phyloP scores from a whole-genome alignment of 495 filamentous ascomycete genomes.

The Hypoxylon lenormandii region DNA sequence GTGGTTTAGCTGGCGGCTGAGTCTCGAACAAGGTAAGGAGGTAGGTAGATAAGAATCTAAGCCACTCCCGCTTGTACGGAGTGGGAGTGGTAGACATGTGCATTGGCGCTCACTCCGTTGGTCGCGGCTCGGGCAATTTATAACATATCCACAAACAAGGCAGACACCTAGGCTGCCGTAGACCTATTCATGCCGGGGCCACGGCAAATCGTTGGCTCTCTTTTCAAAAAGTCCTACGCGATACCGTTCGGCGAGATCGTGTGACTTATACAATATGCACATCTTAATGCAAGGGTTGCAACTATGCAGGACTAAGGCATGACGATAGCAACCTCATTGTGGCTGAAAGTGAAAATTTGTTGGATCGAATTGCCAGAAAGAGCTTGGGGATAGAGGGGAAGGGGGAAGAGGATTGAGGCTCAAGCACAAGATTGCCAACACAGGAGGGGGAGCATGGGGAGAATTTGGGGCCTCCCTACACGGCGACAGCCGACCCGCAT shows the following conservation, averaged over 20 bases:
- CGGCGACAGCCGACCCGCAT: background rate
- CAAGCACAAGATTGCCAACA: background rate
- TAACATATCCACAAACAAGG: slow-evolving; percentile 12
- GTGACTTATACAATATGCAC: slow-evolving; percentile 26
- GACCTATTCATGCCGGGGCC: background rate
- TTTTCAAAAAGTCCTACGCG: slow-evolving; percentile 1
- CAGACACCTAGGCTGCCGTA: slow-evolving; percentile 8
- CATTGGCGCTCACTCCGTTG: slow-evolving; percentile 7
- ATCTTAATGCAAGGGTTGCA: slow-evolving; percentile 3
- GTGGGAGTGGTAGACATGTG: background rate
- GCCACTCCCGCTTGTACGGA: slow-evolving; percentile 8
- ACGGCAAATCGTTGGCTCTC: background rate
- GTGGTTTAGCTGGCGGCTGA: slow-evolving; percentile 19
- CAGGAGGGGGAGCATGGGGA: too few relatives aligned
- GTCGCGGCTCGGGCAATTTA: slow-evolving; percentile 13
- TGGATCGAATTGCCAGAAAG: slow-evolving; percentile 5
- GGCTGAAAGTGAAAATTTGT: background rate
- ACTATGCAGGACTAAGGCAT: background rate
- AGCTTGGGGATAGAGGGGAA: background rate
- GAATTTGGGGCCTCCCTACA: too few relatives aligned
- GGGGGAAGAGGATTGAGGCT: slow-evolving; percentile 14
- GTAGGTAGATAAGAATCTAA: slow-evolving; percentile 3
- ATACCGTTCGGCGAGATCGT: background rate
- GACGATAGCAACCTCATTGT: slow-evolving; percentile 1
- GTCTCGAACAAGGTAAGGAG: background rate